Conservation (phyloP, 768 basidiomycete species). For the Mycena galericulata region DNA sequence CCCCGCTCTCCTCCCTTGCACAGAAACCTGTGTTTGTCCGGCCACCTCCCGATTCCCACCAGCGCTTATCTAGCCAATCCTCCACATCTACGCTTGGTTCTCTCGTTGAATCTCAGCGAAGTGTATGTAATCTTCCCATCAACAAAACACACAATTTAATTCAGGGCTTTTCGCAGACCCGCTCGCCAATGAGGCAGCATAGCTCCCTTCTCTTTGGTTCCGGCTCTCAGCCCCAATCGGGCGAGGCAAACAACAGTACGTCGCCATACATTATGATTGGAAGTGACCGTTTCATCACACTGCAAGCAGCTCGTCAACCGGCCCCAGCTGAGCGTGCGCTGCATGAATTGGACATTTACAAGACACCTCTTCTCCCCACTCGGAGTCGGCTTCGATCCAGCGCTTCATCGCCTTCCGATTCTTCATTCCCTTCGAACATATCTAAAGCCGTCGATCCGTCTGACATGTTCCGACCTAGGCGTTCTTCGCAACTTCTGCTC, state of each 20-base stretch:
- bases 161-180: slow-evolving; percentile 49
- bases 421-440: slow-evolving; percentile 43
- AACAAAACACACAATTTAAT: slow-evolving; percentile 2
- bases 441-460: slow-evolving; percentile 58
- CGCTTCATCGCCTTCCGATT: slow-evolving; percentile 48
- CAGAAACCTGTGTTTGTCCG: slow-evolving; percentile 79
- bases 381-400: slow-evolving; percentile 54
- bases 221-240: slow-evolving; percentile 47
- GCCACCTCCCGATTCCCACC: slow-evolving; percentile 57
- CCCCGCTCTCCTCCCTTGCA: slow-evolving; percentile 69
- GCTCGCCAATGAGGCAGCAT: slow-evolving; percentile 64
- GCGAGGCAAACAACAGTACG: slow-evolving; percentile 47
- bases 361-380: slow-evolving; percentile 82
- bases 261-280: slow-evolving; percentile 18
- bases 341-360: slow-evolving; percentile 81
- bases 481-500: slow-evolving; percentile 57
- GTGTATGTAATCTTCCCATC: slow-evolving; percentile 52
- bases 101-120: slow-evolving; percentile 67
- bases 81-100: slow-evolving; percentile 66
- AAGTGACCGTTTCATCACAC: slow-evolving; percentile 18
- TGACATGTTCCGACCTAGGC: slow-evolving; percentile 72
- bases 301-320: slow-evolving; percentile 45
- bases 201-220: slow-evolving; percentile 63
- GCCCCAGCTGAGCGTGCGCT: slow-evolving; percentile 75
- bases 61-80: slow-evolving; percentile 45